Base-by-base conservation (phyloP, 768 basidiomycete genomes). In the Leccinum fibrillosum region DNA sequence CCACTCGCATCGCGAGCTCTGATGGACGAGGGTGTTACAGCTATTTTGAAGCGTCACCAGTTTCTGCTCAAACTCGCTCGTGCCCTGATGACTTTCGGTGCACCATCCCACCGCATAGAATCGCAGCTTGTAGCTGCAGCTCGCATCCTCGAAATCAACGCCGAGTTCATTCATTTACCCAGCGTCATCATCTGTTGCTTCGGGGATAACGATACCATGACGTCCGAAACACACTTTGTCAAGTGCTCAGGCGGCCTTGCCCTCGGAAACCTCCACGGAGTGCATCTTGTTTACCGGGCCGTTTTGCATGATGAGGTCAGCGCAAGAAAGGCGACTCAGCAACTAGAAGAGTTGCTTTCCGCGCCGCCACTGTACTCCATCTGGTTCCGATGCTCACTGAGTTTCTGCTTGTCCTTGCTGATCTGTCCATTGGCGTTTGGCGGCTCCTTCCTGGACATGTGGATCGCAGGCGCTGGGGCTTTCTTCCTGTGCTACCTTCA, bases 241-340 rank as follows among this genome's bases (percentile, higher is more conserved):
- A 92, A 92, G 70, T 87, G 86, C 57, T 77, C 77, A 28, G 89
- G 89, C 17, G 78, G 86, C 25, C 83, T 97, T 30, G 86, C 90
- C 48, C 84, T 98, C 15, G 94, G 94, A 26, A 85, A 83, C 61
- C 81, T 98, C 13, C 91, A 95, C 65, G 82, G 86, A 32, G 89
- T 94, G 2, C 94, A 97, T 70, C 69, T 84, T 44, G 79, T 95
- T 59, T 98, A 97, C 73, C 88, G 92, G 56, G 72, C 80, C 19
- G 94, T 98, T 56, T 86, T 97, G 7, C 94, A 97, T 72, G 94
- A 97, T 67, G 90, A 92, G 74, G 85, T 93, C 67, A 89, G 89
- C 54, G 95, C 92, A 4, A 86, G 85, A 59, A 79, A 82, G 54
- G 95, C 90, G 1, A 82, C 84, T 7, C 78, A 78, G 30, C 79